Evolutionary conservation across 208 protist genomes (phyloP).

Genomic region (Naegleria lovaniensis): DNA sequence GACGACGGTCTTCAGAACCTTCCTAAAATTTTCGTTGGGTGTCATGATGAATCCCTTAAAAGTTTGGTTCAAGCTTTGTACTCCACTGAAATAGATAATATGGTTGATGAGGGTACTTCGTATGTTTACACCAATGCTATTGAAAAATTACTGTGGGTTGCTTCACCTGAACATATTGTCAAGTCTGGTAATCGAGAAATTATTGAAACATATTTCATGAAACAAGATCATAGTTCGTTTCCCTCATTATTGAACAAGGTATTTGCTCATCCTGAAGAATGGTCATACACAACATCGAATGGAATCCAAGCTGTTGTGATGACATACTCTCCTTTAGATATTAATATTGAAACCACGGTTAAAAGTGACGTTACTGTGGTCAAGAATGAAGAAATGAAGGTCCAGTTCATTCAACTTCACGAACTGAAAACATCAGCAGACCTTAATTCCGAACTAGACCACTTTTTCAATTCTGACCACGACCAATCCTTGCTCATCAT

Average conservation of each 20-base stretch:
- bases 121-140: not conserved
- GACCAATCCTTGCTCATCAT: not conserved
- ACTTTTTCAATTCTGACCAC: not conserved
- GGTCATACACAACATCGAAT: too few species aligned
- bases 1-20: not conserved
- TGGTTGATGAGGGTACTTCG: not conserved
- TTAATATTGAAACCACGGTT: not conserved
- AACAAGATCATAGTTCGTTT: not conserved
- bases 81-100: not conserved
- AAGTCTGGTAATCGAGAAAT: not conserved
- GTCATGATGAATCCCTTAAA: not conserved
- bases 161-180: not conserved
- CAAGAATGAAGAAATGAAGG: not conserved
- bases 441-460: not conserved
- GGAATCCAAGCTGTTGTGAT: not conserved
- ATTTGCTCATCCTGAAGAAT: not conserved
- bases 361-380: not conserved
- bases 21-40: not conserved
- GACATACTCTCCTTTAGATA: not conserved
- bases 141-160: not conserved
- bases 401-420: not conserved
- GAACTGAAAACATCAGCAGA: slow-evolving; percentile 1
- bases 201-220: not conserved
- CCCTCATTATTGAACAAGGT: not conserved
- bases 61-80: not conserved